Percentiles rank a stretch among this genome's conserved stretches.
These are phyloP conservation scores for Apiotrichum montevideense DNA, from an alignment of 1,284 basidiomycete genomes.

Conservation along the genomic window DNA sequence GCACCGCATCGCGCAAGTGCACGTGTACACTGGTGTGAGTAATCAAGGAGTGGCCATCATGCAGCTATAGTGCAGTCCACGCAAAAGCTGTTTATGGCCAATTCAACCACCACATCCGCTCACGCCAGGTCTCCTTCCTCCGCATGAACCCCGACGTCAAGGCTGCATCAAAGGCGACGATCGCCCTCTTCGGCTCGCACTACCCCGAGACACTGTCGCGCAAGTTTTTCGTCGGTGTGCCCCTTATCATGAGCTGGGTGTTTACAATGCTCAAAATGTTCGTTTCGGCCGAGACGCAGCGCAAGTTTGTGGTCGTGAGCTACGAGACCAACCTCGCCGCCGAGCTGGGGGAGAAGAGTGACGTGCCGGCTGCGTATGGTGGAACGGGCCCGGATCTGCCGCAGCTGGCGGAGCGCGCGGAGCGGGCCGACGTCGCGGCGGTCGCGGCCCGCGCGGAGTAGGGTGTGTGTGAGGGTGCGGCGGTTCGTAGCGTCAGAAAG, in stretches of 20 bases:
- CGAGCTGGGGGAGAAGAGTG: constrained; percentile 18
- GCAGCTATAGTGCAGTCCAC: no score
- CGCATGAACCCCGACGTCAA: constrained; percentile 25
- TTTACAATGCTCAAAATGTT: constrained; percentile 23
- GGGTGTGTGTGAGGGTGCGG: no score
- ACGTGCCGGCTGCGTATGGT: constrained; percentile 21
- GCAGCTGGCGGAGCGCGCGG: constrained; percentile 8
- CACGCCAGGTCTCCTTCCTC: constrained; percentile 19
- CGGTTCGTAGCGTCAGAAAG: no score
- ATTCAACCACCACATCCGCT: background rate
- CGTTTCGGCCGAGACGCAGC: constrained; percentile 19
- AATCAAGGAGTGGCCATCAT: no score
- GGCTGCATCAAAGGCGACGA: constrained; percentile 22
- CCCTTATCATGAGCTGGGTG: constrained; percentile 27
- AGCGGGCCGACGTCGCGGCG: background rate
- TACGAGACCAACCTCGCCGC: constrained; percentile 15
- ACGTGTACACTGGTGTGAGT: constrained; percentile 18
- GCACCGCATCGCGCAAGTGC: constrained; percentile 25
- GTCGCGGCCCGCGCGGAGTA: no score
- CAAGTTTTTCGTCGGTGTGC: constrained; percentile 30
- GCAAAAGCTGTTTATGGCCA: no score
- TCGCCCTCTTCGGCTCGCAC: constrained; percentile 22
- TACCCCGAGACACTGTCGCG: constrained; percentile 27
- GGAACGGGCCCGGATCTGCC: constrained; percentile 15
- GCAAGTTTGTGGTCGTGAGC: constrained; percentile 24